Percentiles rank a stretch among this genome's conserved stretches.
These are phyloP conservation scores for Epichloe sp. DNA, from an alignment of 2,329 filamentous ascomycete species.

Conservation along the genomic window DNA sequence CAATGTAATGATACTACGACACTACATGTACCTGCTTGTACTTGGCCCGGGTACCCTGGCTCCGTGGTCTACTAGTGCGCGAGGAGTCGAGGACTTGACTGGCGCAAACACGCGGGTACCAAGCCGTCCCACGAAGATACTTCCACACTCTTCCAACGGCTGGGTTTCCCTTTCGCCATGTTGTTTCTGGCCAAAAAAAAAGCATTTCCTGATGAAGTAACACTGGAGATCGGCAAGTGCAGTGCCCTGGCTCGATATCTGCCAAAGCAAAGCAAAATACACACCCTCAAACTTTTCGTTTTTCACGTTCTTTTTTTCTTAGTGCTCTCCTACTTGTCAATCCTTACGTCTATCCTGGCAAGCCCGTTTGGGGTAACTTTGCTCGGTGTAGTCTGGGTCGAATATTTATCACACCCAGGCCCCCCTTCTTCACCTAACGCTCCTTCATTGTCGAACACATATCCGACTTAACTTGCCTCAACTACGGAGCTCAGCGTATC, in stretches of 20 bases:
- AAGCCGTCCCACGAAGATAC: neutral
- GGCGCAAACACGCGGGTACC: slow-evolving; percentile 2
- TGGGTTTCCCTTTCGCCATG: neutral
- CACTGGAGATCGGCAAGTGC: neutral
- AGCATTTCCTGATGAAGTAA: neutral
- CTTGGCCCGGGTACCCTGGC: neutral
- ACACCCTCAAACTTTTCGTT: neutral
- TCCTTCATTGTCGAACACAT: too few relatives aligned
- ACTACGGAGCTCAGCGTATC: neutral
- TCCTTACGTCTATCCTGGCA: neutral
- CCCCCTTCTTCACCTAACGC: neutral
- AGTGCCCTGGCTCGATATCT: neutral
- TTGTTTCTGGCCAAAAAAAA: neutral
- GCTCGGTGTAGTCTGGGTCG: neutral
- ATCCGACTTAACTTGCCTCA: neutral
- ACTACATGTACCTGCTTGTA: too few relatives aligned
- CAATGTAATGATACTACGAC: neutral
- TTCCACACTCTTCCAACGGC: neutral
- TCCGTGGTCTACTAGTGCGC: neutral
- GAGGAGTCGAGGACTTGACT: neutral
- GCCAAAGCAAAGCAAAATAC: neutral
- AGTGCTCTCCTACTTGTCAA: neutral
- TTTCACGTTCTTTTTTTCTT: neutral
- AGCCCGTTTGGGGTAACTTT: neutral
- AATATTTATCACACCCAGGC: slow-evolving; percentile 2